Evolutionary conservation across 2,329 filamentous ascomycete species (phyloP).

Genomic region (Fusarium sp.): DNA sequence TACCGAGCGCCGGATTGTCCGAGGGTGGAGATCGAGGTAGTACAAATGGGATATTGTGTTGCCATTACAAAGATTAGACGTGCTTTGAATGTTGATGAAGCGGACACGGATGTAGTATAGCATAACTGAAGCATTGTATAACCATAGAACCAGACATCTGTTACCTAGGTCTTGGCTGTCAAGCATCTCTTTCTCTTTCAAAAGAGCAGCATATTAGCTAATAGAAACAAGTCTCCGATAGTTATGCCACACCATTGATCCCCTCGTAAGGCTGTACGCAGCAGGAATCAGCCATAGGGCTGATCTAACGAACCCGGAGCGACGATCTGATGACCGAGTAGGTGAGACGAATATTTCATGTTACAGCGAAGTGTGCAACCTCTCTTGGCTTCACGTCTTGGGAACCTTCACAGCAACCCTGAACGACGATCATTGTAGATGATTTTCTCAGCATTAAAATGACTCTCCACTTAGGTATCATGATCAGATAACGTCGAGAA

Average conservation of each 20-base stretch:
- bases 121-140: background rate
- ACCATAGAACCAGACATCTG: too few relatives aligned
- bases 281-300: slow-evolving; percentile 5
- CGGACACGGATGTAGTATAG: background rate
- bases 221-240: too few relatives aligned
- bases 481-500: too few relatives aligned
- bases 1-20: slow-evolving; percentile 30
- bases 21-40: slow-evolving; percentile 9
- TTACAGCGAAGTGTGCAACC: background rate
- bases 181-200: too few relatives aligned
- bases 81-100: slow-evolving; percentile 14
- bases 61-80: slow-evolving; percentile 7
- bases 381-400: too few relatives aligned
- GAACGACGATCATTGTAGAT: too few relatives aligned
- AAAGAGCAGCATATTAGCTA: too few relatives aligned
- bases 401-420: too few relatives aligned
- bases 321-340: slow-evolving; percentile 7
- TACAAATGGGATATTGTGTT: slow-evolving; percentile 2
- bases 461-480: too few relatives aligned
- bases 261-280: background rate
- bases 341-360: background rate
- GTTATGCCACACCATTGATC: too few relatives aligned
- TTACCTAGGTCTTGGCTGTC: too few relatives aligned
- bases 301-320: slow-evolving; percentile 1
- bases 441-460: too few relatives aligned